These are phyloP conservation scores for Phaffia tasmanica DNA, from an alignment of 768 basidiomycete species.

Conservation along the genomic window DNA sequence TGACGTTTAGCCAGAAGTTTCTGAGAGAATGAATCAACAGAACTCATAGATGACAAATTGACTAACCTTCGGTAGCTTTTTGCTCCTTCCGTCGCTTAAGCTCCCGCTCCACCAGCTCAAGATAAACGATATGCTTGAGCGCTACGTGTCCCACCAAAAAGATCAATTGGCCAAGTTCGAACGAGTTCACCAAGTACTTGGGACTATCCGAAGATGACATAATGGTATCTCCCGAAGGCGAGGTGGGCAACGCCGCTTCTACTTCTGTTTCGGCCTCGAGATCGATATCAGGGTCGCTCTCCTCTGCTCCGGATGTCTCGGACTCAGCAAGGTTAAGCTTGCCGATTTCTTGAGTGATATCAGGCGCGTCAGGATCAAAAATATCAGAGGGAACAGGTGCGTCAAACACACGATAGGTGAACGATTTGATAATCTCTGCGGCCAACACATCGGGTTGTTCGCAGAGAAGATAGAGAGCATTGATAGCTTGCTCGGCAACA, in stretches of 20 bases:
- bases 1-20: neutral
- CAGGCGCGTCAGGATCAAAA: constrained; percentile 17
- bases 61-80: constrained; percentile 53
- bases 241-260: constrained; percentile 39
- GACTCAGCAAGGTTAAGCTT: constrained; percentile 1
- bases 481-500: constrained; percentile 91
- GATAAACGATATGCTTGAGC: constrained; percentile 92
- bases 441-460: constrained; percentile 85
- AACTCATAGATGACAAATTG: neutral
- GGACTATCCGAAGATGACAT: constrained; percentile 26
- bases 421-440: constrained; percentile 63
- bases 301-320: constrained; percentile 2
- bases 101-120: constrained; percentile 89
- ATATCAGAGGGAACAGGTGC: neutral
- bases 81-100: constrained; percentile 95
- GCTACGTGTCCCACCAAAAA: constrained; percentile 94
- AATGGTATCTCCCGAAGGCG: constrained; percentile 26
- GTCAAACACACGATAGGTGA: constrained; percentile 61
- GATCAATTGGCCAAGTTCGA: constrained; percentile 81
- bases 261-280: constrained; percentile 48
- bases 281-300: constrained; percentile 28
- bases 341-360: constrained; percentile 22
- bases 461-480: constrained; percentile 86
- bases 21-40: neutral
- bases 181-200: constrained; percentile 64